Base-by-base conservation (phyloP, 2,329 filamentous ascomycete species). In the Truncatella angustata region DNA sequence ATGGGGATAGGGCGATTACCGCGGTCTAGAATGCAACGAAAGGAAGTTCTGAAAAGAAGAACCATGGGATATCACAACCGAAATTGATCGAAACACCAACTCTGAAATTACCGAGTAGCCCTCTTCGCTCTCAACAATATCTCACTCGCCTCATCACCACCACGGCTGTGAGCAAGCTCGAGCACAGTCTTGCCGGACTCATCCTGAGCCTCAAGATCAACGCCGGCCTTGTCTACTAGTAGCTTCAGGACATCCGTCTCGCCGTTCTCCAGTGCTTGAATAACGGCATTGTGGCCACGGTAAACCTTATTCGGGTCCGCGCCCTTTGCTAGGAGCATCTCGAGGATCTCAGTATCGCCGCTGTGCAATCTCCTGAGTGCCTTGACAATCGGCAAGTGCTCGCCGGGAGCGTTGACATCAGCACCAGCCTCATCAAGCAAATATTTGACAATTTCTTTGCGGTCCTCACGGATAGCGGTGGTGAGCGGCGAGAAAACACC, bases 401-500 rank as follows among this genome's bases (percentile, higher is more conserved):
- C 86, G 18, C 86, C 86, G 0, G 86, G 85, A 0, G 81, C 74
- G 63, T 88, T 88, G 40, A 83, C 77, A 60, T 88, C 82, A 0
- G 85, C 85, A 7, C 77, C 78, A 1, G 78, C 84, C 55, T 36
- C 39, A 36, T 56, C 46, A 52, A 88, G 72, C 9, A 88, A 75
- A 69, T 75, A 88, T 4, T 66, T 66, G 36, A 86, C 82, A 51
- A 88, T 87, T 0, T 80, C 77, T 40, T 77, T 80, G 58, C 77
- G 76, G 23, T 81, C 73, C 66, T 88, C 85, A 11, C 85, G 82
- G 51, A 88, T 81, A 7, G 84, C 83, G 0, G 83, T 86, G 0
- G 85, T 88, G 4, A 88, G 75, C 0, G 84, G 82, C 1, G 83
- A 87, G 71, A 89, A 90, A 45, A 88, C 86, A 49, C 86, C 86